Conservation (phyloP, 768 basidiomycete genomes). For the Mycena filopes region DNA sequence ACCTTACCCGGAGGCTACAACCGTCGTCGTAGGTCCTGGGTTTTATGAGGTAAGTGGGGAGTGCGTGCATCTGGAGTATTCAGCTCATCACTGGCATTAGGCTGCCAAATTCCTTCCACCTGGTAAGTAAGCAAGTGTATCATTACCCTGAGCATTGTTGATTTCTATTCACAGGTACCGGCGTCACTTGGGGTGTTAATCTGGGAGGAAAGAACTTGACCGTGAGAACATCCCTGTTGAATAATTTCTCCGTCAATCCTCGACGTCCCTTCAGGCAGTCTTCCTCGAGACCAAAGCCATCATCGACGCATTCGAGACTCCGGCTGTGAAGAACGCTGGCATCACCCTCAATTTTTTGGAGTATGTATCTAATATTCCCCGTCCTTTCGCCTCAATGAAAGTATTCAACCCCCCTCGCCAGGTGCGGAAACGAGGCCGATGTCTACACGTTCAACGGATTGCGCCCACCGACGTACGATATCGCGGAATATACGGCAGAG, state of each 20-base stretch:
- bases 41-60: slow-evolving; percentile 52
- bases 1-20: slow-evolving; percentile 75
- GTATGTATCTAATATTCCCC: no score
- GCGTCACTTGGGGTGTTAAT: slow-evolving; percentile 77
- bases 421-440: slow-evolving; percentile 74
- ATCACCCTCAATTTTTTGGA: slow-evolving; percentile 66
- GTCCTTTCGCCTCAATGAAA: no score
- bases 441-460: slow-evolving; percentile 59
- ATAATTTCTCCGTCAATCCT: no score
- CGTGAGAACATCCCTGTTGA: no score
- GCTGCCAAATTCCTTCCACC: slow-evolving; percentile 62
- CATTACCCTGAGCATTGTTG: no score
- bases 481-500: slow-evolving; percentile 60
- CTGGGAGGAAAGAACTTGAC: slow-evolving; percentile 64
- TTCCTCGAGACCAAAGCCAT: slow-evolving; percentile 61
- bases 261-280: slow-evolving; percentile 42
- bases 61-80: background rate
- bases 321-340: slow-evolving; percentile 49
- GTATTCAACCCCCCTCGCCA: no score
- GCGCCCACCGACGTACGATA: slow-evolving; percentile 51
- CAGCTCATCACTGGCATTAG: slow-evolving; percentile 25
- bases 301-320: slow-evolving; percentile 55
- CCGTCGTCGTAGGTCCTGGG: slow-evolving; percentile 64
- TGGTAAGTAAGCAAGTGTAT: slow-evolving; percentile 47
- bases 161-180: no score